Evolutionary conservation across 2,329 filamentous ascomycete genomes (phyloP).

Genomic region (Phaeosphaeriaceae sp.): DNA sequence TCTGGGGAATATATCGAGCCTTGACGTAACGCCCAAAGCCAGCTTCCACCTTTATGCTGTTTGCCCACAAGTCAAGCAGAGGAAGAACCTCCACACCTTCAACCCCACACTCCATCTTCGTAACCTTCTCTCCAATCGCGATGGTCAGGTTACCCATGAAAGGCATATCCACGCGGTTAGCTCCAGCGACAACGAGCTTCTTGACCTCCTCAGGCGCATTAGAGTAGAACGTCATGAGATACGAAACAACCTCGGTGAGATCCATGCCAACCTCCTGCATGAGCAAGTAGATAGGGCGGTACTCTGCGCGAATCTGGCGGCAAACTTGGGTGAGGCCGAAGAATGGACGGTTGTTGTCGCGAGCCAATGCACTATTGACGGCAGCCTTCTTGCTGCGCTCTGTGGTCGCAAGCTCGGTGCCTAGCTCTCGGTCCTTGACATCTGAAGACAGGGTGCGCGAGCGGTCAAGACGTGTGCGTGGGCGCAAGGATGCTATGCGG

Average conservation of each 20-base stretch:
- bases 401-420: conserved; percentile 8
- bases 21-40: conserved; percentile 39
- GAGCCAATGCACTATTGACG: conserved; percentile 3
- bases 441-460: conserved; percentile 22
- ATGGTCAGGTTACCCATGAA: conserved; percentile 38
- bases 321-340: conserved; percentile 36
- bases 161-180: conserved; percentile 20
- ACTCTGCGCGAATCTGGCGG: conserved; percentile 33
- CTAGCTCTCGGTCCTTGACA: conserved; percentile 15
- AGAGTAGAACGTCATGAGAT: conserved; percentile 30
- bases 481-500: conserved; percentile 30
- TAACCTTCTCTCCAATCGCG: conserved; percentile 25
- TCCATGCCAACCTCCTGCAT: conserved; percentile 38
- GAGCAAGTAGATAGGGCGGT: conserved; percentile 28
- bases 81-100: conserved; percentile 30
- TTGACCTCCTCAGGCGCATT: conserved; percentile 3
- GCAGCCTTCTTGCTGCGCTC: not conserved
- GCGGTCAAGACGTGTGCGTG: conserved; percentile 28
- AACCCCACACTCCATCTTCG: conserved; percentile 9
- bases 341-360: conserved; percentile 31
- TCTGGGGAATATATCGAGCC: conserved; percentile 14
- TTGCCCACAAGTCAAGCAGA: conserved; percentile 38
- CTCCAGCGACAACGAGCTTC: conserved; percentile 3
- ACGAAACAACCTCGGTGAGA: conserved; percentile 24
- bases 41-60: conserved; percentile 33